These are phyloP conservation scores for Cutaneotrichosporon curvatum DNA, from an alignment of 1,284 basidiomycete genomes.

Conservation along the genomic window DNA sequence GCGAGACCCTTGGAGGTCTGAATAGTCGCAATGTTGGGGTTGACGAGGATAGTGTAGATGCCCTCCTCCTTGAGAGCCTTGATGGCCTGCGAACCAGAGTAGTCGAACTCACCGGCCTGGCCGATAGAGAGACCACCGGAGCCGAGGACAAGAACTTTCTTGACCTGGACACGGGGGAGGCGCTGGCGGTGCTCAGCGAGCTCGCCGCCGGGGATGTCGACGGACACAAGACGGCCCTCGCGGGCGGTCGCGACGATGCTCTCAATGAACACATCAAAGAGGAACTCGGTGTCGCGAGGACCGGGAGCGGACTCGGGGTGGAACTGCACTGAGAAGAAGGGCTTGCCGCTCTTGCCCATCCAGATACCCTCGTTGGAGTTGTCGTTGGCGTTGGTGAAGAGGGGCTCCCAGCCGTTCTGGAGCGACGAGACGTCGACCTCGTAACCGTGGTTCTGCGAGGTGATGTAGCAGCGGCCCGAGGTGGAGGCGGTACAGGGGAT, in stretches of 20 bases:
- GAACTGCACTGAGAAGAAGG: slow-evolving; percentile 99
- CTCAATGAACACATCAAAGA: slow-evolving; percentile 96
- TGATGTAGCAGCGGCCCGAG: slow-evolving; percentile 96
- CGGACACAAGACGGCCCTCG: slow-evolving; percentile 63
- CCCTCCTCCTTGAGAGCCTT: slow-evolving; percentile 98
- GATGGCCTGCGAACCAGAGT: slow-evolving; percentile 97
- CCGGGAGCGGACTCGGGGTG: slow-evolving; percentile 99
- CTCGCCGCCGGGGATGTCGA: slow-evolving; percentile 79
- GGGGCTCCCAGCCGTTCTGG: slow-evolving; percentile 79
- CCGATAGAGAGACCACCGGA: slow-evolving; percentile 98
- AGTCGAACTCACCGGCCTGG: slow-evolving; percentile 98
- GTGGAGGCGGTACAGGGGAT: slow-evolving; percentile 93
- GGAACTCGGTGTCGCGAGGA: slow-evolving; percentile 95
- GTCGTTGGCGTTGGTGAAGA: slow-evolving; percentile 97
- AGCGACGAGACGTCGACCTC: slow-evolving; percentile 81
- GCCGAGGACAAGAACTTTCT: slow-evolving; percentile 92
- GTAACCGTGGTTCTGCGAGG: slow-evolving; percentile 98
- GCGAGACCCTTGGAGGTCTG: slow-evolving; percentile 95
- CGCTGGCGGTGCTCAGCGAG: slow-evolving; percentile 67
- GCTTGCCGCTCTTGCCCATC: slow-evolving; percentile 65
- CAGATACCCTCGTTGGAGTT: slow-evolving; percentile 97
- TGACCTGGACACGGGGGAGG: slow-evolving; percentile 67
- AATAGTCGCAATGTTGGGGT: slow-evolving; percentile 99
- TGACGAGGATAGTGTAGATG: slow-evolving; percentile 96
- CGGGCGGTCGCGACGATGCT: slow-evolving; percentile 69